Conservation (phyloP, 139 green algal species). For the Tetradesmus lagerheimii region DNA sequence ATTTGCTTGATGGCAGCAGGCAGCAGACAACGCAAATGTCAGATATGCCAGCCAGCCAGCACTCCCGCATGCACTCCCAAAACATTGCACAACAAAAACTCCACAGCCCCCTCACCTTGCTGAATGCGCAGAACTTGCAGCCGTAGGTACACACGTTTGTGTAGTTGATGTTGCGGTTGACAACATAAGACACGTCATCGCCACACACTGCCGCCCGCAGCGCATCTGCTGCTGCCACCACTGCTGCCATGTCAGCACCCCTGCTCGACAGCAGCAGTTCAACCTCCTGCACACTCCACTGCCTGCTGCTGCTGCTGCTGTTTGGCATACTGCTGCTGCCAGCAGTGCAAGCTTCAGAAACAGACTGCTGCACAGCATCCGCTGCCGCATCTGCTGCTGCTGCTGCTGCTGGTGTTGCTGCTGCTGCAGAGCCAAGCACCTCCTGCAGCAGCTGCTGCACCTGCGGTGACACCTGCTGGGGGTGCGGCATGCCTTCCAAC, state of each 20-base stretch:
- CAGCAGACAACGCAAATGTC: no score
- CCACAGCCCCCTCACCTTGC: constrained; percentile 64
- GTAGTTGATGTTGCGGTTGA: constrained; percentile 95
- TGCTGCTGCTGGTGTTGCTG: constrained; percentile 23
- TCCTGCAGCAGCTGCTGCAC: constrained; percentile 32
- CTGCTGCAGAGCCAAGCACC: not conserved
- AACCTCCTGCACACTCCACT: constrained; percentile 65
- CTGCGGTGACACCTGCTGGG: not conserved
- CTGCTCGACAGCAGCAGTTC: constrained; percentile 69
- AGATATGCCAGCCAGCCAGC: not conserved
- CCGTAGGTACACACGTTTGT: constrained; percentile 85
- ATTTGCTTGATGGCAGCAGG: no score
- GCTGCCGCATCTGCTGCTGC: not conserved
- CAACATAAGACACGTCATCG: constrained; percentile 79
- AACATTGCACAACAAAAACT: no score
- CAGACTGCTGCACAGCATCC: not conserved
- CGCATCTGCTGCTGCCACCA: constrained; percentile 73
- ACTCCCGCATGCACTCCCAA: not conserved
- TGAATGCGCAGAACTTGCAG: constrained; percentile 88
- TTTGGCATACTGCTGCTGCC: constrained; percentile 29
- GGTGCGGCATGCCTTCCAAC: not conserved
- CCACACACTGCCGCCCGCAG: constrained; percentile 72
- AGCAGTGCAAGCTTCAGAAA: not conserved
- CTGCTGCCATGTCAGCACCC: constrained; percentile 73
- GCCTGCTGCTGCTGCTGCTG: constrained; percentile 32